Evolutionary conservation across 768 basidiomycete genomes (phyloP).

Genomic region (Trametopsis cervina): DNA sequence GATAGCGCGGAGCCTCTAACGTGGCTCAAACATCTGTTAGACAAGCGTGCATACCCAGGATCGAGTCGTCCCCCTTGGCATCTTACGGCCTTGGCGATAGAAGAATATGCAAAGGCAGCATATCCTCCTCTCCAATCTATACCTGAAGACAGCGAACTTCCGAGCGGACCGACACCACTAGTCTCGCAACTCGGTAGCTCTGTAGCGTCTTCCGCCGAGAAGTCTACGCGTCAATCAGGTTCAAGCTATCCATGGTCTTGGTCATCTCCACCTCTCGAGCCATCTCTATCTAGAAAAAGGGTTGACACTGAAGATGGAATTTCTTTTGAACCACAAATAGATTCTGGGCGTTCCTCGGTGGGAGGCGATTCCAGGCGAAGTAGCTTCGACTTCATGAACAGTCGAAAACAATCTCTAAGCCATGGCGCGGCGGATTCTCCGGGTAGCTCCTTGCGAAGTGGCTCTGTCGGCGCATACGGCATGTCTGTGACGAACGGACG

Average conservation of each 20-base stretch:
- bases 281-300: constrained; percentile 29
- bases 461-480: constrained; percentile 31
- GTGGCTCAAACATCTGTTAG: constrained; percentile 63
- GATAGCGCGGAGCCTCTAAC: constrained; percentile 64
- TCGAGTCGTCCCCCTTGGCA: constrained; percentile 45
- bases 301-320: constrained; percentile 39
- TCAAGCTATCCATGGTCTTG: constrained; percentile 22
- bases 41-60: constrained; percentile 33
- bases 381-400: constrained; percentile 26
- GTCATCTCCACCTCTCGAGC: constrained; percentile 32
- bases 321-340: constrained; percentile 52
- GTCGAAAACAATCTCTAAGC: constrained; percentile 15
- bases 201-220: constrained; percentile 12
- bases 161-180: constrained; percentile 1
- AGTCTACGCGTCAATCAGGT: constrained; percentile 12
- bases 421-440: constrained; percentile 19
- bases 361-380: constrained; percentile 39
- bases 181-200: constrained; percentile 10
- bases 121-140: constrained; percentile 35
- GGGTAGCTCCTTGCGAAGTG: constrained; percentile 29
- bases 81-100: constrained; percentile 61
- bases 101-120: constrained; percentile 52
- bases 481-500: constrained; percentile 41
- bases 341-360: constrained; percentile 39
- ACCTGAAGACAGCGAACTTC: constrained; percentile 31